Percentiles rank a stretch among this genome's conserved stretches.
These are phyloP conservation scores for Arthrobotrys sinensis DNA, from an alignment of 2,329 filamentous ascomycete genomes.

Conservation along the genomic window DNA sequence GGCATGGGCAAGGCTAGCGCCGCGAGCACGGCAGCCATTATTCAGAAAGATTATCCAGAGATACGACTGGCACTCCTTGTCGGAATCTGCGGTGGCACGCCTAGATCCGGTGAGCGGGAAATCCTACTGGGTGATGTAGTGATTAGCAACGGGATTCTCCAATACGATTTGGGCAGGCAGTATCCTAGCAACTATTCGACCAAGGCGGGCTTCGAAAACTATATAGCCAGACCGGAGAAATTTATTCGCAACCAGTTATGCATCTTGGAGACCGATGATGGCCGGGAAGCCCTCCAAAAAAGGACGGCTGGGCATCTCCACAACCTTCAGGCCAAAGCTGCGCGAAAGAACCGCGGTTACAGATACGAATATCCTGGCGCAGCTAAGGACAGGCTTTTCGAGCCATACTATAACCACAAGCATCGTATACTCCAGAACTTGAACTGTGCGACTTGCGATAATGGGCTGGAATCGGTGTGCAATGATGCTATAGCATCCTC, in stretches of 20 bases:
- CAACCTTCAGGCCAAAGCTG: not conserved
- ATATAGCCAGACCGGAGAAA: not conserved
- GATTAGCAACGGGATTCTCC: conserved; percentile 64
- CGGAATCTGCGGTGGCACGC: conserved; percentile 63
- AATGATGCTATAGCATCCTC: not conserved
- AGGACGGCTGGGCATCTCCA: not conserved
- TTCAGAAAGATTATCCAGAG: conserved; percentile 58
- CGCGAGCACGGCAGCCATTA: conserved; percentile 44
- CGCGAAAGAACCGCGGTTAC: not conserved
- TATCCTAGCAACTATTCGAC: not conserved
- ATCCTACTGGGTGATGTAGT: conserved; percentile 66
- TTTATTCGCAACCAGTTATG: not conserved
- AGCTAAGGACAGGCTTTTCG: not conserved
- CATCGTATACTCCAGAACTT: too few species aligned
- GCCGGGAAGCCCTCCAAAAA: not conserved
- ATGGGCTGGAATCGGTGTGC: not conserved
- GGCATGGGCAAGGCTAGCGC: conserved; percentile 57
- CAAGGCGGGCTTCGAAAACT: not conserved
- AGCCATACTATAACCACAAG: not conserved
- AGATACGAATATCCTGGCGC: conserved; percentile 5
- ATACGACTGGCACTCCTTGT: conserved; percentile 62
- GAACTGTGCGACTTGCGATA: not conserved
- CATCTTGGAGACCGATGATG: not conserved
- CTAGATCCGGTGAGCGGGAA: conserved; percentile 37
- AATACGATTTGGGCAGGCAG: conserved; percentile 19